A percentile compares a stretch with the other conserved stretches of the same genome.
Conservation (phyloP, 495 filamentous ascomycete species). For the Daldinia loculata region DNA sequence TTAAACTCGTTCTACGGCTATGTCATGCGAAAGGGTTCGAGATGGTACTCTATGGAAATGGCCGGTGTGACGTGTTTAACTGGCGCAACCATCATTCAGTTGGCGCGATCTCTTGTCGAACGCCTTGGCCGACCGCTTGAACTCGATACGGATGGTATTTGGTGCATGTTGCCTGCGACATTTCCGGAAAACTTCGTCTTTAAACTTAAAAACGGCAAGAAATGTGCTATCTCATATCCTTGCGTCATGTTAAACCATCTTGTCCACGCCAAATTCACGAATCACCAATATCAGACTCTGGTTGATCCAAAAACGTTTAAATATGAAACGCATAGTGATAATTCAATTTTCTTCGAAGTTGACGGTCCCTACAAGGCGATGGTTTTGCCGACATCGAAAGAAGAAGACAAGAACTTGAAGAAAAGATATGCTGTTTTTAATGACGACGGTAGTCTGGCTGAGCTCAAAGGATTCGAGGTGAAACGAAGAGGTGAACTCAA, state of each 20-base stretch:
- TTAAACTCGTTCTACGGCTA: slow-evolving; percentile 99
- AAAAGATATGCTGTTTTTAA: slow-evolving; percentile 99
- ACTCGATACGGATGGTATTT: slow-evolving; percentile 99
- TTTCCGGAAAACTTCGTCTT: slow-evolving; percentile 98
- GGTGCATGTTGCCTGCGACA: slow-evolving; percentile 97
- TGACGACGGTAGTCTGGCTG: slow-evolving; percentile 94
- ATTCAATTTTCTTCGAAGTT: slow-evolving; percentile 99
- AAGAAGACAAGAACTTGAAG: slow-evolving; percentile 99
- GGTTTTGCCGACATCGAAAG: slow-evolving; percentile 96
- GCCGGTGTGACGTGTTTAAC: slow-evolving; percentile 98
- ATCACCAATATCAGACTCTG: slow-evolving; percentile 94
- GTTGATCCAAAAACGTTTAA: slow-evolving; percentile 79
- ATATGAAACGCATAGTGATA: slow-evolving; percentile 96
- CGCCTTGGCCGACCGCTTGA: slow-evolving; percentile 92
- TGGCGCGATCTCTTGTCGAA: slow-evolving; percentile 94
- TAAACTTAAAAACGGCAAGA: slow-evolving; percentile 93
- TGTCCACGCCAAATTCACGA: slow-evolving; percentile 94
- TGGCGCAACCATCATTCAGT: slow-evolving; percentile 95
- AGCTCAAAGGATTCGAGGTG: slow-evolving; percentile 97
- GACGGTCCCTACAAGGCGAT: slow-evolving; percentile 98
- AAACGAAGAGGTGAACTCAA: slow-evolving; percentile 98
- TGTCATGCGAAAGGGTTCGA: slow-evolving; percentile 97
- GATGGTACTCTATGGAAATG: slow-evolving; percentile 99
- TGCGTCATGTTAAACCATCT: slow-evolving; percentile 99
- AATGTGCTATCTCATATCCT: slow-evolving; percentile 92